These are phyloP conservation scores for Cubamyces sp. DNA, from an alignment of 768 basidiomycete species.

Conservation along the genomic window DNA sequence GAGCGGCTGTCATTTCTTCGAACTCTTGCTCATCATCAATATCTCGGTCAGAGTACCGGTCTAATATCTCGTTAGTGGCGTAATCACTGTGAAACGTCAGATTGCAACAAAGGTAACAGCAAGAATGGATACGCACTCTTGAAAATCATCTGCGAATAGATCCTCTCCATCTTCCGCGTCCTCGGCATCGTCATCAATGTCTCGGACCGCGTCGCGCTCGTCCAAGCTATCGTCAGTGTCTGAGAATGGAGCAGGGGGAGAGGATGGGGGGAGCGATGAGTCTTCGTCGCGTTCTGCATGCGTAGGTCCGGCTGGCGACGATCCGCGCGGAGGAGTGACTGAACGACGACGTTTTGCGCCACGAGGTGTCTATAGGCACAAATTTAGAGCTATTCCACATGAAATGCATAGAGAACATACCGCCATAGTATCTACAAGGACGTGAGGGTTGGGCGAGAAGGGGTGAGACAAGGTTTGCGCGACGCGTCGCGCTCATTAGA, in stretches of 20 bases:
- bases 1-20: slow-evolving; percentile 66
- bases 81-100: slow-evolving; percentile 66
- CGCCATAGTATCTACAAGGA: background rate
- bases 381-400: background rate
- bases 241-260: slow-evolving; percentile 53
- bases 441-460: slow-evolving; percentile 1
- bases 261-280: slow-evolving; percentile 70
- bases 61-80: slow-evolving; percentile 77
- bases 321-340: slow-evolving; percentile 56
- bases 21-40: slow-evolving; percentile 82
- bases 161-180: slow-evolving; percentile 91
- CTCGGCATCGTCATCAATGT: slow-evolving; percentile 84
- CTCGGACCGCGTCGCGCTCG: slow-evolving; percentile 57
- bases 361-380: slow-evolving; percentile 44
- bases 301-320: slow-evolving; percentile 51
- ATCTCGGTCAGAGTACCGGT: slow-evolving; percentile 85
- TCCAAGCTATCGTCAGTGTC: slow-evolving; percentile 52
- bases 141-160: slow-evolving; percentile 81
- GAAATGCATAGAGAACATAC: background rate
- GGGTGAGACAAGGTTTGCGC: slow-evolving; percentile 16
- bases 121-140: slow-evolving; percentile 54
- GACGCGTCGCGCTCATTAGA: slow-evolving; percentile 29
- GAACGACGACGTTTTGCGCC: slow-evolving; percentile 60
- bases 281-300: slow-evolving; percentile 59
- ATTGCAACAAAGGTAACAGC: slow-evolving; percentile 5